Evolutionary conservation across 257 asterid genomes (phyloP).

Genomic region (Thymus quinquecostatus): DNA sequence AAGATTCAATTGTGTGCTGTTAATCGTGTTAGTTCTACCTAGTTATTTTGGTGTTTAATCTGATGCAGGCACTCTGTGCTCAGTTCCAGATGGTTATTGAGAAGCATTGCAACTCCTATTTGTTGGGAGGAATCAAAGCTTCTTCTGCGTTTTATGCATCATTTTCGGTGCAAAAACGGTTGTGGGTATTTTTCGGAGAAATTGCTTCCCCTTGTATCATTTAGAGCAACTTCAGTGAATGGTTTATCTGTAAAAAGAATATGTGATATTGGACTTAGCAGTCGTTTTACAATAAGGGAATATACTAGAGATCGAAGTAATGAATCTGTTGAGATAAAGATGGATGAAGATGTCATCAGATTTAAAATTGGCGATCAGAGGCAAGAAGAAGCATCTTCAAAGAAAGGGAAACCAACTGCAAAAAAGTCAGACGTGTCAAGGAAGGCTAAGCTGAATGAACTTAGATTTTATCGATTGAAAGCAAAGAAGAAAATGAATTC

Average conservation of each 20-base stretch:
- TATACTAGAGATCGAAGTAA: slow-evolving; percentile 45
- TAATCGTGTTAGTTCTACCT: neutral
- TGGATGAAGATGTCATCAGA: slow-evolving; percentile 64
- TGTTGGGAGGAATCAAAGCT: slow-evolving; percentile 15
- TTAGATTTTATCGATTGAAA: slow-evolving; percentile 80
- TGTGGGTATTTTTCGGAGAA: slow-evolving; percentile 24
- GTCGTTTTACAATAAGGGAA: slow-evolving; percentile 34
- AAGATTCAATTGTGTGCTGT: neutral
- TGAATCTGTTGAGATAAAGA: slow-evolving; percentile 65
- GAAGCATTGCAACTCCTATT: slow-evolving; percentile 25
- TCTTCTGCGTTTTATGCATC: slow-evolving; percentile 29
- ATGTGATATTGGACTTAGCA: slow-evolving; percentile 28
- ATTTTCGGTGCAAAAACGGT: slow-evolving; percentile 18
- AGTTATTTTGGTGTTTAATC: slow-evolving; percentile 25
- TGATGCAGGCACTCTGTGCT: slow-evolving; percentile 43
- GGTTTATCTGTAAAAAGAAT: slow-evolving; percentile 26
- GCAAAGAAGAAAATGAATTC: slow-evolving; percentile 97
- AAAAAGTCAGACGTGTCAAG: slow-evolving; percentile 55
- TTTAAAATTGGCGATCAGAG: slow-evolving; percentile 55
- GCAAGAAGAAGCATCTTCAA: slow-evolving; percentile 34
- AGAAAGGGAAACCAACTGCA: slow-evolving; percentile 36
- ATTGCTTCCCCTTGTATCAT: neutral
- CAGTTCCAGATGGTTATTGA: slow-evolving; percentile 28
- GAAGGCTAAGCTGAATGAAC: slow-evolving; percentile 82
- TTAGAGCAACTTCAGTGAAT: slow-evolving; percentile 31